A percentile compares a stretch with the other conserved stretches of the same genome.
phyloP scores from a whole-genome alignment of 2,329 filamentous ascomycete genomes.

The Polytolypa hystricis region DNA sequence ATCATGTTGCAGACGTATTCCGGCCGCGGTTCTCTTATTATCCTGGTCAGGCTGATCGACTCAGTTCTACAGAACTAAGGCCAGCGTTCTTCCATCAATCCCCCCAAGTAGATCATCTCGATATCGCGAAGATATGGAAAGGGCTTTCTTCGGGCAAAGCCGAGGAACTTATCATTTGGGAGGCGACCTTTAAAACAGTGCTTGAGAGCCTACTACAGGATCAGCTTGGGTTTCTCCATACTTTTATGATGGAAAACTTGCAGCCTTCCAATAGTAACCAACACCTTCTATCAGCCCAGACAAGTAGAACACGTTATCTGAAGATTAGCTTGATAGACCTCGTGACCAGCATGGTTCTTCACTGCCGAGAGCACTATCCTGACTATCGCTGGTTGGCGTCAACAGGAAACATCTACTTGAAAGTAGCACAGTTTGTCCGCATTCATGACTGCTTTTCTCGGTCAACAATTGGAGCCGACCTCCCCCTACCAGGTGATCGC shows the following conservation, averaged over 20 bases:
- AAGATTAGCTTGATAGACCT: slow-evolving; percentile 7
- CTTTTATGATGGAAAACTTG: no score
- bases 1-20: slow-evolving; percentile 7
- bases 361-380: background rate
- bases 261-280: background rate
- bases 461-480: no score
- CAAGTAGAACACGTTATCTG: slow-evolving; percentile 2
- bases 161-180: slow-evolving; percentile 13
- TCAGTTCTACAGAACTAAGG: background rate
- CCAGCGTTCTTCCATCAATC: slow-evolving; percentile 14
- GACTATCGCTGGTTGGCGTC: slow-evolving; percentile 7
- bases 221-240: slow-evolving; percentile 9
- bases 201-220: slow-evolving; percentile 11
- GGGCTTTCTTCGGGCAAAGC: slow-evolving; percentile 13
- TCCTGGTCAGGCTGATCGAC: background rate
- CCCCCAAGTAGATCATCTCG: slow-evolving; percentile 9
- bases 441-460: slow-evolving; percentile 13
- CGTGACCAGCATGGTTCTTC: slow-evolving; percentile 6
- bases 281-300: background rate
- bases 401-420: slow-evolving; percentile 5
- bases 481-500: no score
- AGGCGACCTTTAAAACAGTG: slow-evolving; percentile 10
- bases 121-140: slow-evolving; percentile 13
- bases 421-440: slow-evolving; percentile 10
- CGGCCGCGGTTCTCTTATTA: slow-evolving; percentile 3